Percentiles rank a stretch among this genome's conserved stretches.
These are phyloP conservation scores for Uronychia binucleata DNA, from an alignment of 73 alveolate genomes.

Conservation along the genomic window DNA sequence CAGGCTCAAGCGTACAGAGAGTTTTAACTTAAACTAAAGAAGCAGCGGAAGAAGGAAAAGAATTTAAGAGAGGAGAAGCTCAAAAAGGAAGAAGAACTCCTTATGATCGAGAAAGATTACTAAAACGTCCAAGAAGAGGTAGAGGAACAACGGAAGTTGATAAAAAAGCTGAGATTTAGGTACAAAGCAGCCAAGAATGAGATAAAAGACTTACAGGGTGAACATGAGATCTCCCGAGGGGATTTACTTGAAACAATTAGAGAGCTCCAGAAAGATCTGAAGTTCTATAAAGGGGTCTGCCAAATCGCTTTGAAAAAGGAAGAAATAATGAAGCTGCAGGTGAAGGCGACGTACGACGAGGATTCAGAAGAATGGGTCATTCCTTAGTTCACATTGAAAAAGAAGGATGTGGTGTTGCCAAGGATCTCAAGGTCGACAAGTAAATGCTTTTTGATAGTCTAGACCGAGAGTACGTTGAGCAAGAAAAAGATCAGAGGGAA, in stretches of 20 bases:
- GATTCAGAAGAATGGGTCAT: slow-evolving; percentile 48
- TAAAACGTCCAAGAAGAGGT: slow-evolving; percentile 69
- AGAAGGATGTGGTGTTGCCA: slow-evolving; percentile 15
- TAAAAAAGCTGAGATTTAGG: slow-evolving; percentile 56
- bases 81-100: slow-evolving; percentile 66
- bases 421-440: neutral
- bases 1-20: slow-evolving; percentile 36
- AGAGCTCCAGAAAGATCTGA: slow-evolving; percentile 75
- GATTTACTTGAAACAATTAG: slow-evolving; percentile 84
- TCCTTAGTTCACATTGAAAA: slow-evolving; percentile 43
- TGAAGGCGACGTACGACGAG: slow-evolving; percentile 51
- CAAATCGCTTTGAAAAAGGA: slow-evolving; percentile 33
- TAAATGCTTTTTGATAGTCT: too few species aligned
- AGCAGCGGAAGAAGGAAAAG: slow-evolving; percentile 79
- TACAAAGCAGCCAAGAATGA: slow-evolving; percentile 58
- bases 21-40: slow-evolving; percentile 62
- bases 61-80: slow-evolving; percentile 66
- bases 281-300: slow-evolving; percentile 72
- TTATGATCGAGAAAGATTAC: slow-evolving; percentile 57
- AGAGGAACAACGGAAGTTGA: slow-evolving; percentile 59
- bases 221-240: slow-evolving; percentile 39
- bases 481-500: slow-evolving; percentile 9
- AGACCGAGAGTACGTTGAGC: slow-evolving; percentile 16
- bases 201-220: slow-evolving; percentile 31
- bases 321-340: slow-evolving; percentile 39